phyloP scores from a whole-genome alignment of 768 basidiomycete species.

The Russula foetens region DNA sequence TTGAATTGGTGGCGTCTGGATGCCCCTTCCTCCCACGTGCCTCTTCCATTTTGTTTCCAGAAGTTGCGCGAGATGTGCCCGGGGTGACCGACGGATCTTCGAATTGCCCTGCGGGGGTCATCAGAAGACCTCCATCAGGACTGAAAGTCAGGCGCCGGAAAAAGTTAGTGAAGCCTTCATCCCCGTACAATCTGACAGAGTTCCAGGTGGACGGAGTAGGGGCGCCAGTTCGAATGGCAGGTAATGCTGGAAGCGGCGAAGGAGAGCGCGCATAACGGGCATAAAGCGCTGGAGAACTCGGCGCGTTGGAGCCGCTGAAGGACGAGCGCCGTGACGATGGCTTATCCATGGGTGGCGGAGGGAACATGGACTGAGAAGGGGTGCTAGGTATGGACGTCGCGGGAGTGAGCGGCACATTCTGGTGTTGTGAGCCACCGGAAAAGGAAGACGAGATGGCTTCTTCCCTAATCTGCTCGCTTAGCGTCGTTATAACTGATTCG shows the following conservation, averaged over 20 bases:
- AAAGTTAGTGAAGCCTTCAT: slow-evolving; percentile 93
- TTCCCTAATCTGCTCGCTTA: slow-evolving; percentile 47
- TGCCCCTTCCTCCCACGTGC: slow-evolving; percentile 50
- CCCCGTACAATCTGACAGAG: slow-evolving; percentile 81
- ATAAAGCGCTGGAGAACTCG: slow-evolving; percentile 54
- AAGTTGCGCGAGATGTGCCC: slow-evolving; percentile 26
- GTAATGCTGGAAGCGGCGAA: slow-evolving; percentile 86
- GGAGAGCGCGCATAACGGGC: slow-evolving; percentile 72
- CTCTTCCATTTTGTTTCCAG: slow-evolving; percentile 30
- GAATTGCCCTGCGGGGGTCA: slow-evolving; percentile 96
- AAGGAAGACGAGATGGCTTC: slow-evolving; percentile 34
- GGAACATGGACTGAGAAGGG: slow-evolving; percentile 50
- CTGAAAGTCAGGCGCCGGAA: slow-evolving; percentile 92
- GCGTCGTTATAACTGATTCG: slow-evolving; percentile 46
- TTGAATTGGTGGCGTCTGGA: slow-evolving; percentile 33
- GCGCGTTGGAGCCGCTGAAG: slow-evolving; percentile 76
- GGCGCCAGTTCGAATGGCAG: slow-evolving; percentile 75
- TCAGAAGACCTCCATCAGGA: slow-evolving; percentile 85
- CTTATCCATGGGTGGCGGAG: slow-evolving; percentile 57
- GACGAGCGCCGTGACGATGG: slow-evolving; percentile 57
- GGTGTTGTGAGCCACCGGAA: slow-evolving; percentile 27
- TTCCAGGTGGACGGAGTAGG: slow-evolving; percentile 46
- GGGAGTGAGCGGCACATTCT: slow-evolving; percentile 47
- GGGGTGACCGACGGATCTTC: slow-evolving; percentile 74
- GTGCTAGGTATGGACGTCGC: slow-evolving; percentile 62